Evolutionary conservation across 768 basidiomycete species (phyloP).

Genomic region (Suillus discolor): DNA sequence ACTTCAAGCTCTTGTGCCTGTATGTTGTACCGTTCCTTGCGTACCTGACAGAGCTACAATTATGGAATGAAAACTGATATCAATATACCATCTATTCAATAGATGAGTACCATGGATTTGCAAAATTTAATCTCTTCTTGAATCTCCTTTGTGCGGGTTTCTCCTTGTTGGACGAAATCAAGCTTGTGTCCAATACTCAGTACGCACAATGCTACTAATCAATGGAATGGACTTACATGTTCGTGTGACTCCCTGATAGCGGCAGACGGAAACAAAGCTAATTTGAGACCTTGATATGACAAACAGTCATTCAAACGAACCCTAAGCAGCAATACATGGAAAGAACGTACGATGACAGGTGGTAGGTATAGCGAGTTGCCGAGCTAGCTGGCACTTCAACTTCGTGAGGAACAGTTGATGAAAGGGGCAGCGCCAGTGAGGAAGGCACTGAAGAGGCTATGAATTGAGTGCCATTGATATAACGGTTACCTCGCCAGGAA

Average conservation of each 20-base stretch:
- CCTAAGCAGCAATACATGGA: neutral
- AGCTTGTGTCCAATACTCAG: neutral
- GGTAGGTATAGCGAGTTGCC: neutral
- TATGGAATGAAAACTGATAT: neutral
- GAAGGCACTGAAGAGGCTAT: neutral
- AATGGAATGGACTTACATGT: neutral
- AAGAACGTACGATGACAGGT: slow-evolving; percentile 1
- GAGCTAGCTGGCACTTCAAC: neutral
- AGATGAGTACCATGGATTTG: slow-evolving; percentile 8
- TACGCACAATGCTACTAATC: neutral
- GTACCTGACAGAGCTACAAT: slow-evolving; percentile 3
- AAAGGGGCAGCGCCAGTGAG: neutral
- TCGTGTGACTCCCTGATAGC: neutral
- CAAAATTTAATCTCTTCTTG: slow-evolving; percentile 8
- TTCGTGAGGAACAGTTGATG: neutral
- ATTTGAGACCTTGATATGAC: neutral
- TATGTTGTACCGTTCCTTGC: slow-evolving; percentile 1
- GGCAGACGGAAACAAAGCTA: slow-evolving; percentile 5
- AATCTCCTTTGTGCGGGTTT: neutral
- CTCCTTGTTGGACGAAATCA: neutral
- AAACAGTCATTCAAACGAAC: neutral
- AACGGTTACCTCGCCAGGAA: no score
- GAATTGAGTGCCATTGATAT: neutral
- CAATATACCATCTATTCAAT: neutral
- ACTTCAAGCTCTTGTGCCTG: neutral